Base-by-base conservation (phyloP, 2,329 filamentous ascomycete species). In the Lanzia echinophila region DNA sequence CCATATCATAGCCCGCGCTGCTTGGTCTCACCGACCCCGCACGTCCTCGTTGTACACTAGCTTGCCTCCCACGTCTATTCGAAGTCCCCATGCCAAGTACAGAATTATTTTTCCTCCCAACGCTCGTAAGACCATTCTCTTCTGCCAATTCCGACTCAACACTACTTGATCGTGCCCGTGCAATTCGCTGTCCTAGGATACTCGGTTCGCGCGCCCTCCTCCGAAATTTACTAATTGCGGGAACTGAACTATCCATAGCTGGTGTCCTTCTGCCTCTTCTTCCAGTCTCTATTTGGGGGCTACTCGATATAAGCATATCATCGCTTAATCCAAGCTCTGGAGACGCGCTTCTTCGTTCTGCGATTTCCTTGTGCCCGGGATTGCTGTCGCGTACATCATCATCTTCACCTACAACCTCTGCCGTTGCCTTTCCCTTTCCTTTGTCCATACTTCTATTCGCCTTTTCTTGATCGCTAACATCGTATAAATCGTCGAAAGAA, bases 161-260 rank as follows among this genome's bases (percentile, higher is more conserved):
- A 58, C 65, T 67, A 50, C 65, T 68, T 24, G 65, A 68, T 44
- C 62, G 64, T 38, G 56, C 60, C 44, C 58, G 56, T 34, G 43
- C 55, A 51, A 53, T 34, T 32, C 57, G 53, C 17, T 56, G 60
- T 15, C 64, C 64, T 22, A 65, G 56, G 51, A 65, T 66, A 47
- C 63, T 67, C 28, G 58, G 57, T 54, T 86, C 79, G 42, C 82
- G 73, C n/a, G 74, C 71, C 41, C 82, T 74, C 50, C 81, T 72
- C 64, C 73, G 77, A 66, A 86, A 85, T 4, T 75, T 69, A 20
- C 79, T 79, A 54, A 65, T 60, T 45, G 78, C 82, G 59, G 73
- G 65, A 3, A 67, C 64, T 6, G 71, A 72, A 60, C 72, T 62
- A n/a, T 62, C 64, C 13, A 62, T 32, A 4, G 50, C 60, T 12